These are phyloP conservation scores for Candida tallmaniae DNA, from an alignment of 805 yeast species.

Conservation along the genomic window DNA sequence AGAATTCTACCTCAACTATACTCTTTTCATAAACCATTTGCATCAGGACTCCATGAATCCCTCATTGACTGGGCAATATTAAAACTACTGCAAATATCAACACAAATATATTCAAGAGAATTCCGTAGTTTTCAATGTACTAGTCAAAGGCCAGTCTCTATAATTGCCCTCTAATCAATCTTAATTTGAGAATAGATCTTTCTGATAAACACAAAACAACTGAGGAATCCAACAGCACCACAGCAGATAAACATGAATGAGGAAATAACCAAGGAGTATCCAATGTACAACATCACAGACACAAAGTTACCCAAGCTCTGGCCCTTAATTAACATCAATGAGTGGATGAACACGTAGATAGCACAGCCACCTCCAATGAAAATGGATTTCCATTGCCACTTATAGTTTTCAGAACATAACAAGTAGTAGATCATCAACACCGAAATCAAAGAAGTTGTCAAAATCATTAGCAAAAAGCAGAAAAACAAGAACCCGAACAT, in stretches of 20 bases:
- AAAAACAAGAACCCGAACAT: slow-evolving; percentile 96
- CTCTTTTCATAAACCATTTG: too few species aligned
- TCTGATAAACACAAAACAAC: slow-evolving; percentile 69
- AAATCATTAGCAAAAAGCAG: slow-evolving; percentile 76
- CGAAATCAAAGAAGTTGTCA: slow-evolving; percentile 79
- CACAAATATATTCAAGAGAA: background rate
- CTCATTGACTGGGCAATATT: background rate
- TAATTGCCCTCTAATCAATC: slow-evolving; percentile 52
- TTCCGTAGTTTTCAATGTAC: background rate
- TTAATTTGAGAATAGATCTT: slow-evolving; percentile 81
- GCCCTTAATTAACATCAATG: slow-evolving; percentile 68
- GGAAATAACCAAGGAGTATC: slow-evolving; percentile 74
- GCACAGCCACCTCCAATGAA: slow-evolving; percentile 88
- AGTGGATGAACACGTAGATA: slow-evolving; percentile 76
- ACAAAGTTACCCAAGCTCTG: slow-evolving; percentile 62
- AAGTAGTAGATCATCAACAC: slow-evolving; percentile 77
- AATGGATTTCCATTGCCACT: slow-evolving; percentile 96
- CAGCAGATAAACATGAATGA: slow-evolving; percentile 71
- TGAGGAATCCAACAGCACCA: slow-evolving; percentile 81
- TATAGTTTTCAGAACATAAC: slow-evolving; percentile 85
- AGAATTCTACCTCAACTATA: too few species aligned
- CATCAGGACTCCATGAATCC: background rate
- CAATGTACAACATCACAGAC: slow-evolving; percentile 74
- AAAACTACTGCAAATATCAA: too few species aligned
- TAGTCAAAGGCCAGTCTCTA: background rate